Conservation (phyloP, 495 filamentous ascomycete genomes). For the Cladorrhinum samala region DNA sequence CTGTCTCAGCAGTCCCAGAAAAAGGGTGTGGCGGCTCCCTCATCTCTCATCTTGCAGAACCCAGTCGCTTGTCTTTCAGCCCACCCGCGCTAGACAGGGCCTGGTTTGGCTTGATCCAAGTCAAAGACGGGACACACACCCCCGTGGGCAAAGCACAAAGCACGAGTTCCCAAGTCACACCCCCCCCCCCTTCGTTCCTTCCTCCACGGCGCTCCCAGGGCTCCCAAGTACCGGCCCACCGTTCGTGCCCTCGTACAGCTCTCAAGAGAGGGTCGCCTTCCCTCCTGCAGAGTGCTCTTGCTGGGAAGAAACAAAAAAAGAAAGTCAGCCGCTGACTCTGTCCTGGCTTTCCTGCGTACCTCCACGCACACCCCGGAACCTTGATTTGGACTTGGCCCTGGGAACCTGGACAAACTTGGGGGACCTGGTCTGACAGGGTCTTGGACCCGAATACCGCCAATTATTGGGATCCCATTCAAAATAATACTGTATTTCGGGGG, state of each 20-base stretch:
- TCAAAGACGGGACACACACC: conserved; percentile 9
- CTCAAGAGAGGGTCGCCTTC: too few species aligned
- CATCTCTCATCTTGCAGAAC: conserved; percentile 11
- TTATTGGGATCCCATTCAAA: conserved; percentile 16
- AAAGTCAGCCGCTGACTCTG: too few species aligned
- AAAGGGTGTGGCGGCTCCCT: conserved; percentile 11
- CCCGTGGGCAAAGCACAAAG: conserved; percentile 16
- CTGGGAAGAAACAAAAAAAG: too few species aligned
- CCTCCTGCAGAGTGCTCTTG: neutral
- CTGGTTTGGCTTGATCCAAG: conserved; percentile 18
- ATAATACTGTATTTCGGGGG: neutral
- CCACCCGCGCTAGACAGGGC: conserved; percentile 25
- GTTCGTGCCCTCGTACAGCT: neutral
- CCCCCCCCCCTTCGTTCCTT: neutral
- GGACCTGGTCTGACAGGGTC: too few species aligned
- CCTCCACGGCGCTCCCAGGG: conserved; percentile 4
- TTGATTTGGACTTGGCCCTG: neutral
- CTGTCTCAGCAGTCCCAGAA: conserved; percentile 7
- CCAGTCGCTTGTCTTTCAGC: conserved; percentile 24
- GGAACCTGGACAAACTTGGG: neutral
- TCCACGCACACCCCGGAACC: neutral
- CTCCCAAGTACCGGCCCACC: conserved; percentile 4
- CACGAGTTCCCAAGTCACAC: conserved; percentile 14
- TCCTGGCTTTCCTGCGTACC: conserved; percentile 6
- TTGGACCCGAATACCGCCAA: conserved; percentile 16